phyloP scores from a whole-genome alignment of 2,329 filamentous ascomycete species.

The Exutisphaerella laricina region DNA sequence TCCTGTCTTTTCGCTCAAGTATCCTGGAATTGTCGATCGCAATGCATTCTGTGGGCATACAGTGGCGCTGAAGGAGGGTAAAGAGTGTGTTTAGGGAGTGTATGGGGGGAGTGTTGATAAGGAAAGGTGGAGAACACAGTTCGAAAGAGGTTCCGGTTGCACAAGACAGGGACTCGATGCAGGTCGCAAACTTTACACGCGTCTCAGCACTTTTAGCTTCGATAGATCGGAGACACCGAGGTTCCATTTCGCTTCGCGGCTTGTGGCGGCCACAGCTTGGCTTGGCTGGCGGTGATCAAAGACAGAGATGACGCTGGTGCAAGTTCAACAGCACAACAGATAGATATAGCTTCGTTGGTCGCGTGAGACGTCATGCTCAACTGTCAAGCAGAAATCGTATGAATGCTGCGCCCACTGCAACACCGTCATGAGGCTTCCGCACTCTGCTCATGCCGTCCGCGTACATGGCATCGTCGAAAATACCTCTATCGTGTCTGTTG shows the following conservation, averaged over 20 bases:
- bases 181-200: too few relatives aligned
- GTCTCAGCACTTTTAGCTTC: too few relatives aligned
- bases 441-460: conserved; percentile 63
- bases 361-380: conserved; percentile 7
- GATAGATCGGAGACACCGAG: too few relatives aligned
- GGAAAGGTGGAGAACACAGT: background rate
- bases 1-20: background rate
- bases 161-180: too few relatives aligned
- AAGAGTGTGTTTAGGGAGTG: conserved; percentile 4
- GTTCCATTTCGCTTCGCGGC: background rate
- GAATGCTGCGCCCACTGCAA: conserved; percentile 68
- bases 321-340: too few relatives aligned
- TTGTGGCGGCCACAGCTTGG: background rate
- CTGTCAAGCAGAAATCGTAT: conserved; percentile 67
- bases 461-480: conserved; percentile 65
- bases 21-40: background rate
- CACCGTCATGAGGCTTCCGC: conserved; percentile 66
- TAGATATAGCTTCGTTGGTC: too few relatives aligned
- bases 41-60: background rate
- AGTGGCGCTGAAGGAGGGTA: too few relatives aligned
- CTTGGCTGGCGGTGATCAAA: background rate
- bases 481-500: conserved; percentile 57
- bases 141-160: background rate
- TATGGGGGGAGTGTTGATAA: background rate
- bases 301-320: background rate